Evolutionary conservation across 2,329 filamentous ascomycete genomes (phyloP).

Genomic region (Paraphoma chrysanthemicola): DNA sequence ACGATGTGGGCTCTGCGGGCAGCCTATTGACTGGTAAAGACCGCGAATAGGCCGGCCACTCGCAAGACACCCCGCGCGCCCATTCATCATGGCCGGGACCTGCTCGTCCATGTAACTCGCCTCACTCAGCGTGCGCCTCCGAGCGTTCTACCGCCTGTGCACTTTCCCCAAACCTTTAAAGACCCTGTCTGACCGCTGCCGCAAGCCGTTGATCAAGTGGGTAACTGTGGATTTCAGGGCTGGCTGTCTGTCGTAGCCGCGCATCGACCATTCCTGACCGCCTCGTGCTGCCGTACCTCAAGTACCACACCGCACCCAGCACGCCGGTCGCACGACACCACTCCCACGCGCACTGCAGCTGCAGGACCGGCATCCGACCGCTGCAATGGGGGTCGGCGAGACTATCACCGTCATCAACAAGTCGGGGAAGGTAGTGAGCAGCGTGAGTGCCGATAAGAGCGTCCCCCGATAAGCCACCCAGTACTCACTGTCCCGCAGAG

Average conservation of each 20-base stretch:
- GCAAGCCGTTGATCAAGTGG: constrained; percentile 22
- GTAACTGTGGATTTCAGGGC: constrained; percentile 29
- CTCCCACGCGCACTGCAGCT: constrained; percentile 27
- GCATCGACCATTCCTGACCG: constrained; percentile 41
- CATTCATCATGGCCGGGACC: constrained; percentile 27
- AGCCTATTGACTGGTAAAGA: constrained; percentile 31
- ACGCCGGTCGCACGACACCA: constrained; percentile 26
- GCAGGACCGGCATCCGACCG: constrained; percentile 20
- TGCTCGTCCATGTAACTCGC: constrained; percentile 22
- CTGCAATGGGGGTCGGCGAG: constrained; percentile 61
- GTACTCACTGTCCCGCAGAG: constrained; percentile 63
- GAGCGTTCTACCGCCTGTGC: constrained; percentile 5
- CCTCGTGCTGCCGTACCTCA: constrained; percentile 25
- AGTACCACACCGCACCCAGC: constrained; percentile 22
- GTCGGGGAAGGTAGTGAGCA: constrained; percentile 89
- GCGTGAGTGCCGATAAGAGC: constrained; percentile 62
- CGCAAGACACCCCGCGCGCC: constrained; percentile 20
- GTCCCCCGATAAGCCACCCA: constrained; percentile 11
- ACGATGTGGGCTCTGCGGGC: constrained; percentile 31
- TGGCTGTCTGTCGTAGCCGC: constrained; percentile 16
- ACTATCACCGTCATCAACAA: constrained; percentile 90
- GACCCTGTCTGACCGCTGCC: constrained; percentile 10
- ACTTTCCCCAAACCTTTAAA: constrained; percentile 4
- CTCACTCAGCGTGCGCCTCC: constrained; percentile 27
- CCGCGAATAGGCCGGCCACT: constrained; percentile 18